phyloP scores from a whole-genome alignment of 2,329 filamentous ascomycete species.

The Aureobasidium lini region DNA sequence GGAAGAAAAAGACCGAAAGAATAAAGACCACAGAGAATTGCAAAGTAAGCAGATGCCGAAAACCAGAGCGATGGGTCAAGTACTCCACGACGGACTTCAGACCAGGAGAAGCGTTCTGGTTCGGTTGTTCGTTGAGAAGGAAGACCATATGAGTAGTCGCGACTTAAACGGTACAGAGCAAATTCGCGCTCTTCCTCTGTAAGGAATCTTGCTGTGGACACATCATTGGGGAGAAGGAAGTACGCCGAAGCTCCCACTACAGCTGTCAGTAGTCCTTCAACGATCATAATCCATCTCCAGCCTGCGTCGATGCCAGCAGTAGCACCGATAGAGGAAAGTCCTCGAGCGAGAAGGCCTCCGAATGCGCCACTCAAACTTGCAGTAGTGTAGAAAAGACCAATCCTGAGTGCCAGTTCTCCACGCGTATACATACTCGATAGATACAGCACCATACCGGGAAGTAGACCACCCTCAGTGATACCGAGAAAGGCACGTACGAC shows the following conservation, averaged over 20 bases:
- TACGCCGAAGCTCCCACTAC: slow-evolving; percentile 32
- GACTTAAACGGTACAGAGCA: slow-evolving; percentile 26
- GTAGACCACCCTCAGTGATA: slow-evolving; percentile 32
- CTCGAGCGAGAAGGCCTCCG: slow-evolving; percentile 13
- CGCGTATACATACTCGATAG: slow-evolving; percentile 34
- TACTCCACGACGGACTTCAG: slow-evolving; percentile 52
- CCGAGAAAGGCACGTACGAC: slow-evolving; percentile 34
- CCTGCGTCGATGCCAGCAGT: slow-evolving; percentile 21
- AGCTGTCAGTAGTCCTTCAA: slow-evolving; percentile 24
- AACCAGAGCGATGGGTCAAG: slow-evolving; percentile 40
- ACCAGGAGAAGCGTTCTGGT: slow-evolving; percentile 50
- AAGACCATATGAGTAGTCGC: slow-evolving; percentile 30
- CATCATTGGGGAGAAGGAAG: slow-evolving; percentile 53
- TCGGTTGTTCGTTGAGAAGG: slow-evolving; percentile 48
- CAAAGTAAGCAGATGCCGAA: slow-evolving; percentile 50
- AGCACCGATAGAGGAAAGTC: slow-evolving; percentile 17
- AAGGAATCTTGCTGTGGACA: slow-evolving; percentile 50
- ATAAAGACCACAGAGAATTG: slow-evolving; percentile 52
- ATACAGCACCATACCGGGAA: slow-evolving; percentile 33
- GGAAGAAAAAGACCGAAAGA: slow-evolving; percentile 35
- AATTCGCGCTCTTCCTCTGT: slow-evolving; percentile 41
- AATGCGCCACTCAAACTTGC: slow-evolving; percentile 24
- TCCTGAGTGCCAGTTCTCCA: slow-evolving; percentile 29
- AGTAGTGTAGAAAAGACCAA: slow-evolving; percentile 29
- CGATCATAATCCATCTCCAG: slow-evolving; percentile 26